Conservation (phyloP, 75 land plant genomes). For the Selaginella moellendorffii region DNA sequence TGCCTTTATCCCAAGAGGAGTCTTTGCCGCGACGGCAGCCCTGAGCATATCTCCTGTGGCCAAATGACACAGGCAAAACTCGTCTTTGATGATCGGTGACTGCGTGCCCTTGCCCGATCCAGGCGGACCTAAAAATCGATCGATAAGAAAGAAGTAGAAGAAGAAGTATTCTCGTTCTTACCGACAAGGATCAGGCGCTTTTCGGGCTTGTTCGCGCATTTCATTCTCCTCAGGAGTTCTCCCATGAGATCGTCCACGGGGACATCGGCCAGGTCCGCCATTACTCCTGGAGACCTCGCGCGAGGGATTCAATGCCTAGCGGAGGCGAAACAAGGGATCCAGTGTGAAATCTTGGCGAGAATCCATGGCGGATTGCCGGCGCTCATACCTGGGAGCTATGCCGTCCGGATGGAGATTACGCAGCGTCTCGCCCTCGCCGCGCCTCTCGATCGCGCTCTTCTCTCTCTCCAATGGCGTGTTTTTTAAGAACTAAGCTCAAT, state of each 20-base stretch:
- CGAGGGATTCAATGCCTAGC: too few relatives aligned
- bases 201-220: constrained; percentile 64
- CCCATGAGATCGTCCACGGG: constrained; percentile 54
- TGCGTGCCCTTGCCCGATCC: constrained; percentile 98
- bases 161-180: too few relatives aligned
- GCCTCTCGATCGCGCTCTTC: too few relatives aligned
- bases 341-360: too few relatives aligned
- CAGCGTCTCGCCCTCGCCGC: too few relatives aligned
- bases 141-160: neutral
- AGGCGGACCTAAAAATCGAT: constrained; percentile 49
- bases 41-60: constrained; percentile 96
- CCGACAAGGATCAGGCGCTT: constrained; percentile 85
- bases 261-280: constrained; percentile 51
- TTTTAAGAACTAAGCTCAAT: too few relatives aligned
- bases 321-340: too few relatives aligned
- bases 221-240: constrained; percentile 72
- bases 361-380: too few relatives aligned
- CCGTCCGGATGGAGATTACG: too few relatives aligned
- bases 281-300: too few relatives aligned
- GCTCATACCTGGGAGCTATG: too few relatives aligned
- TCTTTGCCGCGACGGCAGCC: constrained; percentile 86
- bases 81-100: constrained; percentile 83
- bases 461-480: too few relatives aligned
- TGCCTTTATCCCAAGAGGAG: constrained; percentile 85
- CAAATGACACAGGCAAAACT: constrained; percentile 83